Evolutionary conservation across 345 rosid genomes (phyloP).

Genomic region (Gossypium turneri): DNA sequence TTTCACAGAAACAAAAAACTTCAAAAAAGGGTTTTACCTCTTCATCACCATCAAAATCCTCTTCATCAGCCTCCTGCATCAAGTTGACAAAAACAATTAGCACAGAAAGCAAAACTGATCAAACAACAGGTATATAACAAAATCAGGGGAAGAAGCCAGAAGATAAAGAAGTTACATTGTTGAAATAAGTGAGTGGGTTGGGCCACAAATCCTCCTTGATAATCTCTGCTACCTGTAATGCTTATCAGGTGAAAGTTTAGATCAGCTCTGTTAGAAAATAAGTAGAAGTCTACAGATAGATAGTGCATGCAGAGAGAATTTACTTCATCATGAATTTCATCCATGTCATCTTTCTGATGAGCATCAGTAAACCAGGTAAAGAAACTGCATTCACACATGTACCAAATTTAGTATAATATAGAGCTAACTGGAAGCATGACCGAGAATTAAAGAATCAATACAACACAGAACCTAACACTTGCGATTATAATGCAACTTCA

Average conservation of each 20-base stretch:
- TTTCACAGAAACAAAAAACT: neutral
- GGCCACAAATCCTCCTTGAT: too few species aligned
- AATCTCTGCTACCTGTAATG: too few species aligned
- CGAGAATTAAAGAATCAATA: neutral
- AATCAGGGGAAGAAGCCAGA: neutral
- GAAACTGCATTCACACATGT: slow-evolving; percentile 40
- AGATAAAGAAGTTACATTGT: slow-evolving; percentile 13
- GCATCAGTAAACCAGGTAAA: too few species aligned
- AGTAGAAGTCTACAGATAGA: neutral
- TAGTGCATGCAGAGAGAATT: slow-evolving; percentile 13
- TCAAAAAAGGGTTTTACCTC: slow-evolving; percentile 30
- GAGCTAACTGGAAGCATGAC: neutral
- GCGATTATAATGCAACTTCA: neutral
- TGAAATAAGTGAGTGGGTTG: too few species aligned
- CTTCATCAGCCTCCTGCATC: slow-evolving; percentile 67
- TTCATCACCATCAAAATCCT: slow-evolving; percentile 54
- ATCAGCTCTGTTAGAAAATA: slow-evolving; percentile 5
- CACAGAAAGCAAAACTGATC: slow-evolving; percentile 1
- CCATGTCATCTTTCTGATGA: too few species aligned
- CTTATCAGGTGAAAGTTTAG: too few species aligned
- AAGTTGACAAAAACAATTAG: slow-evolving; percentile 7
- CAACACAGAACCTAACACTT: neutral
- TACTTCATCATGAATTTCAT: slow-evolving; percentile 62
- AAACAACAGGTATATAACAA: neutral
- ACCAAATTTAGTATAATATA: neutral